Conservation (phyloP, 495 filamentous ascomycete genomes). For the Daldinia caldariorum region DNA sequence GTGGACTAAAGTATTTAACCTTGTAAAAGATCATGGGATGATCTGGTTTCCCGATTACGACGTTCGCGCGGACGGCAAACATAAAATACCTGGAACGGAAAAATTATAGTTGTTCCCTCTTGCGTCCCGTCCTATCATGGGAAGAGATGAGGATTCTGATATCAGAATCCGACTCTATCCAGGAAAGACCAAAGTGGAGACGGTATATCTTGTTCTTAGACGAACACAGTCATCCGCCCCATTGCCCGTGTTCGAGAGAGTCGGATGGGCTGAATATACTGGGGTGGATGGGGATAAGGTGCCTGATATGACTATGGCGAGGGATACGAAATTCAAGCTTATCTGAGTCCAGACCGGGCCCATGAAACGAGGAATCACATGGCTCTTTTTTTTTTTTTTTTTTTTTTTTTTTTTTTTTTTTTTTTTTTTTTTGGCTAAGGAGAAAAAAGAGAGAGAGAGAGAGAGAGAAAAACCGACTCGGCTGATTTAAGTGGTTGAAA, state of each 20-base stretch:
- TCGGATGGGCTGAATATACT: slow-evolving; percentile 15
- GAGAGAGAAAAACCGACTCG: too few relatives aligned
- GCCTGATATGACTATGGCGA: slow-evolving; percentile 3
- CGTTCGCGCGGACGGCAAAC: slow-evolving; percentile 4
- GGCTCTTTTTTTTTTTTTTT: too few relatives aligned
- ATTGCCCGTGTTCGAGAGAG: not conserved
- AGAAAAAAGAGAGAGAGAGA: too few relatives aligned
- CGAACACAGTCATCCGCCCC: not conserved
- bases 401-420: too few relatives aligned
- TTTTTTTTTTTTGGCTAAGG: too few relatives aligned
- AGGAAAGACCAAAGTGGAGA: not conserved
- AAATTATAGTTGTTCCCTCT: slow-evolving; percentile 6
- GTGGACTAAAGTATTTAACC: not conserved
- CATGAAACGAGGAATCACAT: not conserved
- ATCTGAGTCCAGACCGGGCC: not conserved
- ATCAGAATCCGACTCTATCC: not conserved
- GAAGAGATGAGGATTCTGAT: slow-evolving; percentile 1
- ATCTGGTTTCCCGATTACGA: slow-evolving; percentile 11
- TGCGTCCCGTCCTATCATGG: not conserved
- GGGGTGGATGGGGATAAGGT: slow-evolving; percentile 13
- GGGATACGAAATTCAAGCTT: slow-evolving; percentile 10
- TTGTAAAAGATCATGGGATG: slow-evolving; percentile 7
- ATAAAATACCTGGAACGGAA: not conserved
- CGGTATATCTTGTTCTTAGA: not conserved
- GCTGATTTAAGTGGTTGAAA: too few relatives aligned